Base-by-base conservation (phyloP, 306 rosid species). In the Malus fusca region DNA sequence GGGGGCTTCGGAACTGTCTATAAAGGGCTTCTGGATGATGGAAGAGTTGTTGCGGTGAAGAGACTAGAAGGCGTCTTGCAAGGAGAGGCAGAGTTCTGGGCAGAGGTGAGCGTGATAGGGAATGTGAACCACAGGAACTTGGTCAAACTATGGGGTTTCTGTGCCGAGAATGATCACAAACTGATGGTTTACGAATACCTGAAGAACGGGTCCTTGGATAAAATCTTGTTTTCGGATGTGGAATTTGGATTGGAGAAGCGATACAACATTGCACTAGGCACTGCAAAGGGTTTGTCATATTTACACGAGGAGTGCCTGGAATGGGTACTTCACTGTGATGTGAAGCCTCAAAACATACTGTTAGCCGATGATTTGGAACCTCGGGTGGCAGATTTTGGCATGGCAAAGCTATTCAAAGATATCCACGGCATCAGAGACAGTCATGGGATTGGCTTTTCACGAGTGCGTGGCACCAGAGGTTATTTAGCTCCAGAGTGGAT, bases 401-500 rank as follows among this genome's bases (percentile, higher is more conserved):
- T 85, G 82, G 78, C 89, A 6, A 85, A 85, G 77, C 70, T 82
- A 13, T 82, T 83, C 66, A 64, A 58, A 71, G 89, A 80, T 30
- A 48, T 59, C 23, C 65, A 72, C 1, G 83, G 67, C 67, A 73
- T 42, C 46, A 59, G 33, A 40, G 88, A 81, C 40, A 35, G 37
- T 5, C 33, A 68, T 0, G 81, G 51, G 22, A 65, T 10, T 0
- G 87, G 81, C 23, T 83, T 83, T 60, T 83, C 89, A 0, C 60
- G 51, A 17, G 81, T 76, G 10, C 22, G 89, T 18, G 89, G 89
- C 2, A 86, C 89, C 3, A 71, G 86, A 68, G 87, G 87, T 0
- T 85, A 80, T 55, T 52, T 85, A 40, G 89, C 89, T 6, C 87
- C 87, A 1, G 85, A 86, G 72, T 86, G 89, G 89, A 78, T 78